These are phyloP conservation scores for Daldinia eschscholtzii DNA, from an alignment of 2,329 filamentous ascomycete genomes.

Conservation along the genomic window DNA sequence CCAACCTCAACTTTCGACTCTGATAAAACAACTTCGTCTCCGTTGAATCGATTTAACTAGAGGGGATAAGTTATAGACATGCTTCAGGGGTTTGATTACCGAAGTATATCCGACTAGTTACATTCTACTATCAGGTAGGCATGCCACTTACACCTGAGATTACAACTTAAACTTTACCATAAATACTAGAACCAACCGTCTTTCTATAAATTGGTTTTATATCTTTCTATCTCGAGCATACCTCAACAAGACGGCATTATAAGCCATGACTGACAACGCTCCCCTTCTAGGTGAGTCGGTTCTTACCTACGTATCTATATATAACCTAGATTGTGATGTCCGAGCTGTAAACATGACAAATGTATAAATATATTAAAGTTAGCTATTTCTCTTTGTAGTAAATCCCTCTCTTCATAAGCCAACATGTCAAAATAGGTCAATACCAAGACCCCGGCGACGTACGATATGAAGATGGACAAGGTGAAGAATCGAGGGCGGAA, in stretches of 20 bases:
- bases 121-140: background rate
- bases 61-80: slow-evolving; percentile 1
- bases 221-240: too few relatives aligned
- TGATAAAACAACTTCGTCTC: background rate
- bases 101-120: slow-evolving; percentile 31
- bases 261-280: slow-evolving; percentile 43
- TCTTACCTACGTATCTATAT: background rate
- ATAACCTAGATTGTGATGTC: slow-evolving; percentile 21
- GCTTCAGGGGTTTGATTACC: slow-evolving; percentile 22
- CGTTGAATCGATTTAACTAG: background rate
- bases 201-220: background rate
- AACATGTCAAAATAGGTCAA: background rate
- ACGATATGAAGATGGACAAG: background rate
- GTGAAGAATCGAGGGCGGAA: background rate
- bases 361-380: background rate
- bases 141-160: background rate
- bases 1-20: background rate
- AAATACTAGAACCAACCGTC: background rate
- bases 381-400: background rate
- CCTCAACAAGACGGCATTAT: background rate
- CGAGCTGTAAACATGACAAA: slow-evolving; percentile 12
- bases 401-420: background rate
- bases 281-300: slow-evolving; percentile 45
- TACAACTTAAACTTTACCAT: slow-evolving; percentile 18
- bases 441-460: background rate